Evolutionary conservation across 345 rosid genomes (phyloP).

Genomic region (Lagerstroemia speciosa): DNA sequence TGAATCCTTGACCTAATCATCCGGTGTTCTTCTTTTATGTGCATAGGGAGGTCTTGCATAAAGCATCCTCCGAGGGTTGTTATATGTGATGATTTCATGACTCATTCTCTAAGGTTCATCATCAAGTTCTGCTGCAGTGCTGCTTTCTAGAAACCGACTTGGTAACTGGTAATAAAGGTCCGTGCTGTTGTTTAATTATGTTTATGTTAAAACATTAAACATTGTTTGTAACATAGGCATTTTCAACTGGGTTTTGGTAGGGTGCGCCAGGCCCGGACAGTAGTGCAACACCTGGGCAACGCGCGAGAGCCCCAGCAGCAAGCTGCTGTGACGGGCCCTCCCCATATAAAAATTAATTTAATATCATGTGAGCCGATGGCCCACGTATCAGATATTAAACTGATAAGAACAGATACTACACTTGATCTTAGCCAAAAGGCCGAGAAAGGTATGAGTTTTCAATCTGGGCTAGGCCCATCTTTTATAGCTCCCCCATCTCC

Average conservation of each 20-base stretch:
- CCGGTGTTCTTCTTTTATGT: constrained; percentile 10
- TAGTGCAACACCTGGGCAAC: constrained; percentile 2
- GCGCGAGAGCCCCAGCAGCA: background rate
- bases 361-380: background rate
- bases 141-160: background rate
- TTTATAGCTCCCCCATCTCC: too few species aligned
- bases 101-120: background rate
- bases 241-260: too few species aligned
- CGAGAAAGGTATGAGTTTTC: constrained; percentile 62
- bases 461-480: too few species aligned
- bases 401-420: constrained; percentile 15
- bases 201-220: too few species aligned
- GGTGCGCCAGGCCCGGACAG: background rate
- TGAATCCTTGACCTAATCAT: too few species aligned
- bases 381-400: constrained; percentile 3
- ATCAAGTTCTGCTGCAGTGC: background rate
- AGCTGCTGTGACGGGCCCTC: background rate
- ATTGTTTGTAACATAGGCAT: too few species aligned
- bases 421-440: constrained; percentile 69
- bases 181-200: background rate
- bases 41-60: constrained; percentile 46
- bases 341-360: background rate
- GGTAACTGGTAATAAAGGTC: too few species aligned
- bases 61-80: constrained; percentile 35
- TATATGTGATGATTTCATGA: constrained; percentile 4